These are phyloP conservation scores for Cystofilobasidium bisporidii DNA, from an alignment of 768 basidiomycete species.

Conservation along the genomic window DNA sequence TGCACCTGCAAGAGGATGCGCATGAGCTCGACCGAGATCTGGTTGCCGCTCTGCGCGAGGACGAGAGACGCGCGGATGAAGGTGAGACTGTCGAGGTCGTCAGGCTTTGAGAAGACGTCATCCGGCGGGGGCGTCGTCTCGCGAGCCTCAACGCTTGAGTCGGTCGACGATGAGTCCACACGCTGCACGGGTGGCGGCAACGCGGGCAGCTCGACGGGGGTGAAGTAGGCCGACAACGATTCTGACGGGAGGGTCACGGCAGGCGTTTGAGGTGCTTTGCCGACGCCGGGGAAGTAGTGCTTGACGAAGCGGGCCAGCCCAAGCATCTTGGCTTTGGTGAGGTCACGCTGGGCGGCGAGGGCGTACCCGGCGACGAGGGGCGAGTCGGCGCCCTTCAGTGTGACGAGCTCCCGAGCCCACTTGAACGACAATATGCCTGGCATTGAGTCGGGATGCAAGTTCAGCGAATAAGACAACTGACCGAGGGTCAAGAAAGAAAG, in stretches of 20 bases:
- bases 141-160: background rate
- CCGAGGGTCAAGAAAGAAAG: background rate
- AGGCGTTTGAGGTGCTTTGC: background rate
- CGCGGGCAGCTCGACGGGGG: background rate
- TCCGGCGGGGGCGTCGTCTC: background rate
- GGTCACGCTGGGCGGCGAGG: background rate
- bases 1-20: conserved; percentile 7
- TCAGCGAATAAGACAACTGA: background rate
- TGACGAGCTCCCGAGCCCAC: background rate
- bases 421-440: background rate
- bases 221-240: background rate
- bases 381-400: background rate
- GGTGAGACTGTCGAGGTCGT: background rate
- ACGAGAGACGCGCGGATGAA: conserved; percentile 1
- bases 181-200: background rate
- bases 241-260: background rate
- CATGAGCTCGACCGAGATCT: conserved; percentile 10
- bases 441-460: too few species aligned
- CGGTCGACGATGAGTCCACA: background rate
- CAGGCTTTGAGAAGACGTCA: background rate
- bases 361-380: conserved; percentile 2
- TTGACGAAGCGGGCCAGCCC: background rate
- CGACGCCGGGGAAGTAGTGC: background rate
- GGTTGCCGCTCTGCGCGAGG: background rate
- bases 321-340: background rate